These are phyloP conservation scores for Entonaema liquescens DNA, from an alignment of 495 filamentous ascomycete species.

Conservation along the genomic window DNA sequence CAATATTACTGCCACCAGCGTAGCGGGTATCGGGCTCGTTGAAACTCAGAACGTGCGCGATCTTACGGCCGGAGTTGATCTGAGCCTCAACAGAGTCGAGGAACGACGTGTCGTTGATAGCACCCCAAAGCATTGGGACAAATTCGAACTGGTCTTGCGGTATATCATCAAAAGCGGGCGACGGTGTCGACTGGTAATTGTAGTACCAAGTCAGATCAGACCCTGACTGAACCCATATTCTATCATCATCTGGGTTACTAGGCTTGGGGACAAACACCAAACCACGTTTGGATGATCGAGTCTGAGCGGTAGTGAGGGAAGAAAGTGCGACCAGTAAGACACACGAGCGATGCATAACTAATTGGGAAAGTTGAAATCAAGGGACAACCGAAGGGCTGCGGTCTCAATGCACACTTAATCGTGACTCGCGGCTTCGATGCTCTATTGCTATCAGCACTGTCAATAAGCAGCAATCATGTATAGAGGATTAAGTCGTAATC, in stretches of 20 bases:
- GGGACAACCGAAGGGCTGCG: not conserved
- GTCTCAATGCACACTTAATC: not conserved
- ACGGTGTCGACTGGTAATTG: slow-evolving; percentile 70
- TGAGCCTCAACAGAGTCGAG: slow-evolving; percentile 59
- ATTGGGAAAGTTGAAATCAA: not conserved
- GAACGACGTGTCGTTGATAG: slow-evolving; percentile 62
- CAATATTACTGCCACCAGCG: slow-evolving; percentile 67
- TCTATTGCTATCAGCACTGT: not conserved
- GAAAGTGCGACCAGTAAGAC: slow-evolving; percentile 33
- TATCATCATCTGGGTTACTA: slow-evolving; percentile 63
- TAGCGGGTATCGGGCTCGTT: slow-evolving; percentile 74
- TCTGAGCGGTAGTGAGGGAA: slow-evolving; percentile 44
- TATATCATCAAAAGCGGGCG: slow-evolving; percentile 54
- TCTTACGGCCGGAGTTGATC: slow-evolving; percentile 63
- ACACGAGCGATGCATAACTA: slow-evolving; percentile 38
- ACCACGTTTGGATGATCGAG: slow-evolving; percentile 71
- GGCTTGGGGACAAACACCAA: slow-evolving; percentile 68
- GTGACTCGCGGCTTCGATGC: not conserved
- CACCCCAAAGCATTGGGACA: slow-evolving; percentile 84
- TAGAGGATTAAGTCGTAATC: not conserved
- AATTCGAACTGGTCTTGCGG: slow-evolving; percentile 67
- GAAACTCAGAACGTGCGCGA: slow-evolving; percentile 72
- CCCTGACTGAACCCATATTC: slow-evolving; percentile 61
- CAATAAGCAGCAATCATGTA: not conserved
- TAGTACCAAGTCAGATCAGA: slow-evolving; percentile 82